phyloP scores from a whole-genome alignment of 1,284 basidiomycete species.

The Hemileia vastatrix region DNA sequence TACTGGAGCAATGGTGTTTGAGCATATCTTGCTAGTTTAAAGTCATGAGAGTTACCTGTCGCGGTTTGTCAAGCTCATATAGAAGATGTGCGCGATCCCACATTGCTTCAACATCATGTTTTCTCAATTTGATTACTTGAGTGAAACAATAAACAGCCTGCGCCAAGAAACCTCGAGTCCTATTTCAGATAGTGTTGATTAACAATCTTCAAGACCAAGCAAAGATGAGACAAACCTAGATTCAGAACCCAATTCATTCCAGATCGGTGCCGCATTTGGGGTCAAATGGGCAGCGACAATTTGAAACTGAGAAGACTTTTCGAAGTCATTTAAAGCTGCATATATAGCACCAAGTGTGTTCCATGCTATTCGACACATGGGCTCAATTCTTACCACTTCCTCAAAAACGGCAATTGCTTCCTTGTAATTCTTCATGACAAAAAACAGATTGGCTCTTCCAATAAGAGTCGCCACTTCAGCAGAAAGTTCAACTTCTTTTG shows the following conservation, averaged over 20 bases:
- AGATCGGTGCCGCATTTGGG: conserved; percentile 63
- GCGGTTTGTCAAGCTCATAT: conserved; percentile 61
- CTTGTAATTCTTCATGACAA: conserved; percentile 60
- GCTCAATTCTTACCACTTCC: conserved; percentile 88
- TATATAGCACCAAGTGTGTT: conserved; percentile 54
- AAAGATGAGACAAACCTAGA: conserved; percentile 53
- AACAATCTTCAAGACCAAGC: background rate
- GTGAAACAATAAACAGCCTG: conserved; percentile 87
- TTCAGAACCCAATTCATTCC: conserved; percentile 64
- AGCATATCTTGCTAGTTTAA: background rate
- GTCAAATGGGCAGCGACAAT: conserved; percentile 84
- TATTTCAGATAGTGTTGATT: background rate
- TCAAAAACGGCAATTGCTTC: conserved; percentile 70
- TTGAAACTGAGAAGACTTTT: conserved; percentile 68
- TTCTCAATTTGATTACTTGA: conserved; percentile 69
- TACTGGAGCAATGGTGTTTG: background rate
- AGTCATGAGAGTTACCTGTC: conserved; percentile 50
- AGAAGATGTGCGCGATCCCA: conserved; percentile 83
- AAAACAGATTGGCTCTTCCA: conserved; percentile 78
- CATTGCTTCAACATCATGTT: conserved; percentile 68
- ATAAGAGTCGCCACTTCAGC: conserved; percentile 71
- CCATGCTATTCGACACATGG: conserved; percentile 74
- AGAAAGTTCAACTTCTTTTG: conserved; percentile 55
- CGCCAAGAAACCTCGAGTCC: conserved; percentile 55
- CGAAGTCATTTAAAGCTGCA: conserved; percentile 52